These are phyloP conservation scores for Aaosphaeria pasadenensis DNA, from an alignment of 2,329 filamentous ascomycete genomes.

Conservation along the genomic window DNA sequence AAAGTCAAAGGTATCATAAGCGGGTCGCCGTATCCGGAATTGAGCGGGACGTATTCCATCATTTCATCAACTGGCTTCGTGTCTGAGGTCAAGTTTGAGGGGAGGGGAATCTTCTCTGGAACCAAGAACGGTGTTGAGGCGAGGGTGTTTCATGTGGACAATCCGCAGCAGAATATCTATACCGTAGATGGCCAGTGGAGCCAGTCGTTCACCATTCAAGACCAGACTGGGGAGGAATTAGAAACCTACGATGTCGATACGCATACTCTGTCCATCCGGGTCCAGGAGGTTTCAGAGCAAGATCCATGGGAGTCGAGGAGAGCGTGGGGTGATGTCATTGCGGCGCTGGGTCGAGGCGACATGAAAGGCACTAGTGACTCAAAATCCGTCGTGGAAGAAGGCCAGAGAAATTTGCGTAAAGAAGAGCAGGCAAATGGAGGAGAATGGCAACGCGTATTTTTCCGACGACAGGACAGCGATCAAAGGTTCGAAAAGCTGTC, in stretches of 20 bases:
- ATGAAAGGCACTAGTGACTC: constrained; percentile 37
- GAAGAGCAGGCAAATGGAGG: constrained; percentile 34
- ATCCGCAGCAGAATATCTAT: constrained; percentile 33
- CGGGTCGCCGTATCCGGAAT: constrained; percentile 34
- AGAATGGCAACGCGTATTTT: constrained; percentile 42
- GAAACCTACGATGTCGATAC: constrained; percentile 35
- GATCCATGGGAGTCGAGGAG: constrained; percentile 44
- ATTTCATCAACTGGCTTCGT: constrained; percentile 42
- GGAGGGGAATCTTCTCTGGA: constrained; percentile 40
- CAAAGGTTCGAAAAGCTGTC: constrained; percentile 22
- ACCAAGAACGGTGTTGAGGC: constrained; percentile 43
- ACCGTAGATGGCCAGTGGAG: constrained; percentile 43
- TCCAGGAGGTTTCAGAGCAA: constrained; percentile 33
- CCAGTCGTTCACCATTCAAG: constrained; percentile 36
- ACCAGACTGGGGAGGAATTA: constrained; percentile 31
- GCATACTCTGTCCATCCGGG: constrained; percentile 15
- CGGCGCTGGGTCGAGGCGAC: constrained; percentile 37
- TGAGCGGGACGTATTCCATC: constrained; percentile 35
- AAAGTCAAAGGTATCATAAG: constrained; percentile 46
- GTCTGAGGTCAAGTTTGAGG: constrained; percentile 43
- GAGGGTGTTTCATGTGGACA: constrained; percentile 33
- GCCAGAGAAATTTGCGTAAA: constrained; percentile 42
- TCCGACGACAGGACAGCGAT: constrained; percentile 29
- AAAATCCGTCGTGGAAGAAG: constrained; percentile 34
- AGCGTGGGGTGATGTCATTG: constrained; percentile 43